Conservation (phyloP, 1,284 basidiomycete species). For the Ustilago nuda region DNA sequence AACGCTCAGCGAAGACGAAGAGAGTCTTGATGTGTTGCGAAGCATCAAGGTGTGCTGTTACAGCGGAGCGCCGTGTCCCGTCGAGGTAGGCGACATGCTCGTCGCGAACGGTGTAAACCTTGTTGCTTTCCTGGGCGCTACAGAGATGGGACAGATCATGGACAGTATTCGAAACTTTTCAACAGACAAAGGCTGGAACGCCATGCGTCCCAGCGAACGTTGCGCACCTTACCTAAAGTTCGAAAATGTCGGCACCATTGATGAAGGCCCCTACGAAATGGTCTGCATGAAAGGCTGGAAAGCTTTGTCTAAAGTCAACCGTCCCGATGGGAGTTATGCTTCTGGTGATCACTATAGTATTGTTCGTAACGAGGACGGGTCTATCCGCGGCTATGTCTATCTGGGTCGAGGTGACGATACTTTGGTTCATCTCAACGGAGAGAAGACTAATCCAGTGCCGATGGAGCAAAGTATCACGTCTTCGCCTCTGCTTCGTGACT, state of each 20-base stretch:
- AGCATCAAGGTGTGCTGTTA: constrained; percentile 73
- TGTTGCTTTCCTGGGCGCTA: constrained; percentile 73
- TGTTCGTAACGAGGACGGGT: constrained; percentile 70
- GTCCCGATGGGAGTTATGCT: constrained; percentile 75
- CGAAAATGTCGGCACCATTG: constrained; percentile 31
- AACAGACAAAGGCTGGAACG: constrained; percentile 76
- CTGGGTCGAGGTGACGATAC: constrained; percentile 77
- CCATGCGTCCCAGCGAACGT: constrained; percentile 70
- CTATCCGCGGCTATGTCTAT: constrained; percentile 73
- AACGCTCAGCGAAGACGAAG: constrained; percentile 74
- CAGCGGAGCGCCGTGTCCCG: constrained; percentile 70
- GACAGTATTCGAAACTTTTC: constrained; percentile 72
- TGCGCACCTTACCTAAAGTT: constrained; percentile 31
- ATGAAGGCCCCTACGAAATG: constrained; percentile 72
- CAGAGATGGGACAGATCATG: constrained; percentile 69
- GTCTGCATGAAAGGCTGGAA: constrained; percentile 75
- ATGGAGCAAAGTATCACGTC: constrained; percentile 51
- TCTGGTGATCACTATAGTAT: constrained; percentile 75
- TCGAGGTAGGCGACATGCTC: constrained; percentile 75
- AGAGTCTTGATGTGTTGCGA: constrained; percentile 72
- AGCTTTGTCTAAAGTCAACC: constrained; percentile 73
- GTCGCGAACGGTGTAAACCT: constrained; percentile 74
- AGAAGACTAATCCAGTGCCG: constrained; percentile 58
- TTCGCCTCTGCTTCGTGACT: constrained; percentile 70
- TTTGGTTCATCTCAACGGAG: constrained; percentile 69